Base-by-base conservation (phyloP, 805 yeast genomes). In the Saccharomycopsis capsularis region DNA sequence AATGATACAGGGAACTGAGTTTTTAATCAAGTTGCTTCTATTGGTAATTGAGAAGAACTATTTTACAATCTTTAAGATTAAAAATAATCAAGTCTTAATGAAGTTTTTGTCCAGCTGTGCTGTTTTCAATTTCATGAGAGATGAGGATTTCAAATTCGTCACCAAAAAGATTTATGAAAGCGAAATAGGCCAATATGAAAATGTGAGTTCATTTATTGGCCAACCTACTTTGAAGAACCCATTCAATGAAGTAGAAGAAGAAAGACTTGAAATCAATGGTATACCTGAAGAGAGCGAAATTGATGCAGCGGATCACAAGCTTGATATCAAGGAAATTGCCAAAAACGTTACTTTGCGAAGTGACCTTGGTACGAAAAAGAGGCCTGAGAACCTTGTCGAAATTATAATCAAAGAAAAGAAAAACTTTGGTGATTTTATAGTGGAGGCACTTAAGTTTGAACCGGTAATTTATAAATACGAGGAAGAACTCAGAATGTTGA, bases 1-100 rank as follows among this genome's bases (percentile, higher is more conserved):
- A 22, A 34, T 53, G 23, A 37, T 53, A 24, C 50, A 53, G 45
- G 56, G 56, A 4, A 43, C 45, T n/a, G 56, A 53, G 40, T 53
- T 47, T 42, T 41, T 53, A 22, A 35, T 53, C 25, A 51, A 53
- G 30, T 48, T 53, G 30, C 25, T 53, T 18, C 38, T 53, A 19
- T 46, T 53, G 22, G 41, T 53, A 4, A 35, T 53, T 34, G 51
- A 53, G 39, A 53, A 53, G 19, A 53, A 53, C 34, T 53, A 53
- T 34, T 51, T 51, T 40, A 41, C 40, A n/a, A 53, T 53, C 24
- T 51, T 53, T 37, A 48, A 50, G 32, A 41, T 53, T 13, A 39
- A 40, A 36, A 35, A 52, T 32, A 50, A 39, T 22, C 32, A 49
- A 34, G 45, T 43, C 2, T 45, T 52, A 34, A 39, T 52, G 48